phyloP scores from a whole-genome alignment of 2,329 filamentous ascomycete species.

The Thelonectria blattea region DNA sequence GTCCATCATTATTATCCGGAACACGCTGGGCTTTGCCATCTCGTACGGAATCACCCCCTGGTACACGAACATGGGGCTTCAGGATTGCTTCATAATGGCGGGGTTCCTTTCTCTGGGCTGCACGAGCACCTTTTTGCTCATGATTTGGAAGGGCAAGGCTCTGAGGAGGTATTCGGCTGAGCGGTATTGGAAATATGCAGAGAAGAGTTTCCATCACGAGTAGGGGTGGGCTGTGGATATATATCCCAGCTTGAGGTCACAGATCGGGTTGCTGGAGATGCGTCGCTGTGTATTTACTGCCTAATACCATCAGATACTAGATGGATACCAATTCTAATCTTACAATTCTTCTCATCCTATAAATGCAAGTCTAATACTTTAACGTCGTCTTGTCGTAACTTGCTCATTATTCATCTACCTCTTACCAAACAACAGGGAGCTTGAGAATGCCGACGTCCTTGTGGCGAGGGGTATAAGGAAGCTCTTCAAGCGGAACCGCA shows the following conservation, averaged over 20 bases:
- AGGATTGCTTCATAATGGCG: slow-evolving; percentile 43
- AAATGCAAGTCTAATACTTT: background rate
- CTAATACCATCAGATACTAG: background rate
- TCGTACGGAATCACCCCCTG: slow-evolving; percentile 43
- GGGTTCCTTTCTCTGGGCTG: slow-evolving; percentile 39
- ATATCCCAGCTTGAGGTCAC: background rate
- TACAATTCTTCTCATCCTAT: background rate
- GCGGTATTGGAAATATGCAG: background rate
- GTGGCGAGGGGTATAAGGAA: slow-evolving; percentile 46
- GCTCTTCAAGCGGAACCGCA: slow-evolving; percentile 46
- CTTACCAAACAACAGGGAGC: slow-evolving; percentile 46
- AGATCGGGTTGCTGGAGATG: background rate
- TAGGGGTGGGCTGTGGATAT: background rate
- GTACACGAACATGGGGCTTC: slow-evolving; percentile 40
- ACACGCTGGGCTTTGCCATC: slow-evolving; percentile 33
- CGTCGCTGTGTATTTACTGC: background rate
- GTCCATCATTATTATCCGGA: slow-evolving; percentile 40
- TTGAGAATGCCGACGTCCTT: slow-evolving; percentile 50
- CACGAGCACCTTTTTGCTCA: background rate
- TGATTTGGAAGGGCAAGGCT: slow-evolving; percentile 1
- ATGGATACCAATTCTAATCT: background rate
- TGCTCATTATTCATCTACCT: background rate
- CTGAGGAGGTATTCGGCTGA: background rate
- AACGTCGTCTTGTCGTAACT: background rate
- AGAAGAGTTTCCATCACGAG: background rate